phyloP scores from a whole-genome alignment of 1,284 basidiomycete genomes.

The Moesziomyces sp. region DNA sequence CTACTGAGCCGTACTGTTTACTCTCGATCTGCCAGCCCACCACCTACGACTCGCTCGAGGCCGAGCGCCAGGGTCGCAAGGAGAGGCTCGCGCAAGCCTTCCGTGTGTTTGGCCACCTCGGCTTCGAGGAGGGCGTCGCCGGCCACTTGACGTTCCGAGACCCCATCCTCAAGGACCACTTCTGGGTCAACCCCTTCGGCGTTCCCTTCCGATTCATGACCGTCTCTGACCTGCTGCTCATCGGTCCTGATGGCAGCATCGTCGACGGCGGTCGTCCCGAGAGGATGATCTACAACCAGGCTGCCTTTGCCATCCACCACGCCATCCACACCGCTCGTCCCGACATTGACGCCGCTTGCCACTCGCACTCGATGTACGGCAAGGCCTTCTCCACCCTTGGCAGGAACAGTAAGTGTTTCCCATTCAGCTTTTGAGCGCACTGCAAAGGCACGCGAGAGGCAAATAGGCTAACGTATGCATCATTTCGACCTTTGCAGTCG shows the following conservation, averaged over 20 bases:
- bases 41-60: conserved; percentile 69
- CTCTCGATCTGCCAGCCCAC: conserved; percentile 48
- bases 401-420: conserved; percentile 68
- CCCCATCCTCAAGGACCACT: conserved; percentile 71
- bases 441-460: too few relatives aligned
- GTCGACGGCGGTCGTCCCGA: conserved; percentile 54
- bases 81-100: conserved; percentile 72
- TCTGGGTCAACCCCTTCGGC: conserved; percentile 70
- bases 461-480: background rate
- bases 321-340: conserved; percentile 75
- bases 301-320: conserved; percentile 73
- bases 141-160: conserved; percentile 76
- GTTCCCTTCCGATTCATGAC: conserved; percentile 54
- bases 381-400: conserved; percentile 75
- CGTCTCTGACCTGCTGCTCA: conserved; percentile 53
- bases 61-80: conserved; percentile 72
- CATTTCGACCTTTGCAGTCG: conserved; percentile 46
- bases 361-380: conserved; percentile 75
- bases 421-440: background rate
- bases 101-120: conserved; percentile 72
- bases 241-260: conserved; percentile 53
- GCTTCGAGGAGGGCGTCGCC: conserved; percentile 73
- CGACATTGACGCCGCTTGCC: conserved; percentile 75
- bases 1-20: background rate
- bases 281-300: conserved; percentile 66